These are phyloP conservation scores for Lycium ferocissimum DNA, from an alignment of 257 asterid species.

Conservation along the genomic window DNA sequence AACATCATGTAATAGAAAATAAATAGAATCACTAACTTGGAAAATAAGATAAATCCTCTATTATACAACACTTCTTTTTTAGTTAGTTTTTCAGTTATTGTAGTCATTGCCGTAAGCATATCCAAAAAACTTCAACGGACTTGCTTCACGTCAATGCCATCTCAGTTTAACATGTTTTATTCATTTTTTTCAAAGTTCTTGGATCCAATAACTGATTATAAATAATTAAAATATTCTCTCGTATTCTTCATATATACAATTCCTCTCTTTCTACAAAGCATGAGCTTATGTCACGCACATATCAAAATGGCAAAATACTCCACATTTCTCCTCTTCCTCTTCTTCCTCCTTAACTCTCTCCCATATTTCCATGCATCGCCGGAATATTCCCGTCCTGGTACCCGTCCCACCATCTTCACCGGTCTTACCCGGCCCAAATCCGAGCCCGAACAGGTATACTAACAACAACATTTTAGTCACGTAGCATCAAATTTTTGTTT, in stretches of 20 bases:
- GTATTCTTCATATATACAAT: background rate
- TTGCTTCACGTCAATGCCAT: constrained; percentile 49
- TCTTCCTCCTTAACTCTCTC: constrained; percentile 12
- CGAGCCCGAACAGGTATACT: constrained; percentile 73
- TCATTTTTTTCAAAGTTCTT: background rate
- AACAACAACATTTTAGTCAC: background rate
- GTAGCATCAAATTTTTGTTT: background rate
- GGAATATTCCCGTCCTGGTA: constrained; percentile 69
- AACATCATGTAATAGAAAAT: background rate
- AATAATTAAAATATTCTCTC: background rate
- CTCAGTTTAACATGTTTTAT: background rate
- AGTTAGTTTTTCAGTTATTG: background rate
- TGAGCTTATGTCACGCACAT: background rate
- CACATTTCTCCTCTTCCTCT: constrained; percentile 33
- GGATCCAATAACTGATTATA: background rate
- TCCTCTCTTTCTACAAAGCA: background rate
- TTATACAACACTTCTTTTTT: background rate
- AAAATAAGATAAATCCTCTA: background rate
- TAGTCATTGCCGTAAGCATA: constrained; percentile 40
- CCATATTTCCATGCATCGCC: constrained; percentile 40
- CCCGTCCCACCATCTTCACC: constrained; percentile 58
- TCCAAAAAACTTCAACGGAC: constrained; percentile 13
- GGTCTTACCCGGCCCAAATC: constrained; percentile 53
- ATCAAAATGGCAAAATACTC: constrained; percentile 36
- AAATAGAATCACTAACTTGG: background rate